Evolutionary conservation across 805 yeast species (phyloP), one percentile per base, ranked within the genome.

Genomic region (Wickerhamiella domercqiae): DNA sequence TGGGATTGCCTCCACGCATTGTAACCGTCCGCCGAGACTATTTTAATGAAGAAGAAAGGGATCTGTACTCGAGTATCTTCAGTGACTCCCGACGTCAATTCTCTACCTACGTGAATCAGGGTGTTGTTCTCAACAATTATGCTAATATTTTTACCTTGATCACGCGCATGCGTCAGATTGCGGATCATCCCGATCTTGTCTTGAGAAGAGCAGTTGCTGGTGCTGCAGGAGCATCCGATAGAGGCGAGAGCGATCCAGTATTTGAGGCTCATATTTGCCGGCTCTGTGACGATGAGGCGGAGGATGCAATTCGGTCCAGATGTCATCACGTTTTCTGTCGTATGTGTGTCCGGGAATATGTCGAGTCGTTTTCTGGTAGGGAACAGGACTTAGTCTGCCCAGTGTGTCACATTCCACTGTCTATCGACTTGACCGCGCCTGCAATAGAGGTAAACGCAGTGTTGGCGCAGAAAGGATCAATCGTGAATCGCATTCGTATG

Each of bases 181-280:
- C 98, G 0, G 98, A 90, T 56, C 99, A 90, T 57, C 99, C 99
- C 0, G 99, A 90, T 60, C 63, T 90, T 44, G 96, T 90, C 1
- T 63, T 90, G 53, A 75, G 84, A 47, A 66, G 86, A 54, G 55
- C 26, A 57, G 49, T 17, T 46, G 56, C 17, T 54, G 47, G 39
- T 6, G 56, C 50, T n/a, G 71, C 70, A n/a, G n/a, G n/a, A n/a
- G n/a, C n/a, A n/a, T n/a, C n/a, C n/a, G n/a, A n/a, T n/a, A n/a
- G n/a, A n/a, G n/a, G n/a, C n/a, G n/a, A n/a, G n/a, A n/a, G n/a
- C n/a, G n/a, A n/a, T n/a, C n/a, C n/a, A n/a, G 41, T 47, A 11
- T 54, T 62, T 4, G 69, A 67, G 7, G 72, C 72, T 1, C 71
- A 84, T 7, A 77, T 90, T 30, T 90, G 99, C 54, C 93, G 82